A percentile compares a stretch with the other conserved stretches of the same genome.
These are phyloP conservation scores for Miscanthus lutarioriparius DNA, from an alignment of 176 grass and related monocot genomes.

Conservation along the genomic window DNA sequence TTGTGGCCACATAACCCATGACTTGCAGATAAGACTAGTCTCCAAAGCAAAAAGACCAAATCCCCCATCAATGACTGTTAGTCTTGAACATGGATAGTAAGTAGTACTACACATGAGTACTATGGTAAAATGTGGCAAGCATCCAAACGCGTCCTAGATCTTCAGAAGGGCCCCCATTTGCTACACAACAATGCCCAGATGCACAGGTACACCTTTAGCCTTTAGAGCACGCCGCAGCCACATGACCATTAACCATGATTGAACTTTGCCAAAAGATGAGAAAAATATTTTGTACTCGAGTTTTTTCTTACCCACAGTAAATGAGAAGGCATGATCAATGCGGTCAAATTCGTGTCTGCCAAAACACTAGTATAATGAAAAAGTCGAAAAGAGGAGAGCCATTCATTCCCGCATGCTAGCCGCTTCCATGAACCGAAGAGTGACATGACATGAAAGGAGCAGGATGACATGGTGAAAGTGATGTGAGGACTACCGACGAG, in stretches of 20 bases:
- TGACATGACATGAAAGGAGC: neutral
- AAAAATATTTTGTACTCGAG: neutral
- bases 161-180: neutral
- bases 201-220: conserved; percentile 37
- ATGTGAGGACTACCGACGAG: neutral
- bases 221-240: conserved; percentile 45
- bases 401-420: neutral
- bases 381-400: neutral
- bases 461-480: conserved; percentile 20
- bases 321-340: neutral
- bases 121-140: neutral
- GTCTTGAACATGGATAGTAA: neutral
- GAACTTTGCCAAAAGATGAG: conserved; percentile 20
- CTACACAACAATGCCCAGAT: conserved; percentile 2
- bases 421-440: neutral
- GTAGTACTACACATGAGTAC: neutral
- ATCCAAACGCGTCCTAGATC: neutral
- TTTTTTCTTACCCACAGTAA: neutral
- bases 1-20: neutral
- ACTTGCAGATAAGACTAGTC: neutral
- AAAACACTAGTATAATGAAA: neutral
- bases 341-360: neutral
- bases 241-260: conserved; percentile 26
- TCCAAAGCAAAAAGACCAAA: neutral
- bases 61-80: neutral